Evolutionary conservation across 768 basidiomycete species (phyloP).

Genomic region (Sarcodon sp.): DNA sequence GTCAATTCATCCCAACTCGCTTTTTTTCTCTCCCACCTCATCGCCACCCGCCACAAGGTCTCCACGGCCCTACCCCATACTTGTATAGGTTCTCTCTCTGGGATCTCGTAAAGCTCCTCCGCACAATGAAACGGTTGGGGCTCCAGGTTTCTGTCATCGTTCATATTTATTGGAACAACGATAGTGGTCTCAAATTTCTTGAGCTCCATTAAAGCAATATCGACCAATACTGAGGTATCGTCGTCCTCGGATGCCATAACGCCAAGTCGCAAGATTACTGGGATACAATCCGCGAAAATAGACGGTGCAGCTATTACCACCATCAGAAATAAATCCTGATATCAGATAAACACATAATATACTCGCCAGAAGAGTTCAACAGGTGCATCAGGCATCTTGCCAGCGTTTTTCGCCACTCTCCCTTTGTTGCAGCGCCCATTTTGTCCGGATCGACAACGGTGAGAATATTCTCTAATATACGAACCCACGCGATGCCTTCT

Average conservation of each 20-base stretch:
- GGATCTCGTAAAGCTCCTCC: conserved; percentile 18
- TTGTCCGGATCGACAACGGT: conserved; percentile 34
- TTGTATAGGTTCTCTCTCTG: conserved; percentile 14
- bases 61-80: conserved; percentile 43
- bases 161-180: not conserved
- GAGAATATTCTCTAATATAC: conserved; percentile 52
- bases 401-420: conserved; percentile 48
- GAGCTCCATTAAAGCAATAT: not conserved
- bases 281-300: not conserved
- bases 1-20: conserved; percentile 40
- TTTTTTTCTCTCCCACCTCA: conserved; percentile 21
- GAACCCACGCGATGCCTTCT: conserved; percentile 48
- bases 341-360: not conserved
- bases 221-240: not conserved
- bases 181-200: not conserved
- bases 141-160: not conserved
- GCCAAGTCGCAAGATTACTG: not conserved
- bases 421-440: conserved; percentile 37
- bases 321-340: not conserved
- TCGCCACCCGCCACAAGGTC: conserved; percentile 40
- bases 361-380: conserved; percentile 18
- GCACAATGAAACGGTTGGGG: conserved; percentile 4
- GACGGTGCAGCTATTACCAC: not conserved
- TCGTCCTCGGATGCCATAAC: not conserved
- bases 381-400: conserved; percentile 37